Conservation (phyloP, 805 yeast species). For the Candida odintsovae region DNA sequence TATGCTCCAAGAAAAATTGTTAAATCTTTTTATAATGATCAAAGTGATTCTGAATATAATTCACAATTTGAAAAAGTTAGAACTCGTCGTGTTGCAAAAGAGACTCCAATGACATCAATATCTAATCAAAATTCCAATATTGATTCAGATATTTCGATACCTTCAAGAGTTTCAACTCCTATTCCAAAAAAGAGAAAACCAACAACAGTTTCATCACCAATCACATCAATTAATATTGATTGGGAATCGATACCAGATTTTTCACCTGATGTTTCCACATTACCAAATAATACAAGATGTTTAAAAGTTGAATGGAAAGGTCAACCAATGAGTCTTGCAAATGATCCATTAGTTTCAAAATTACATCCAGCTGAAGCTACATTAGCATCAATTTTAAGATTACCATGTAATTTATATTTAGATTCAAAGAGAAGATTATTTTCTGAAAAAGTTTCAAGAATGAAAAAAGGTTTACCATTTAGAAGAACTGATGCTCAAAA, state of each 20-base stretch:
- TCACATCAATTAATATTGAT: constrained; percentile 44
- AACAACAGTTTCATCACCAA: constrained; percentile 35
- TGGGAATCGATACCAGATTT: constrained; percentile 77
- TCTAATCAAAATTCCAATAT: constrained; percentile 12
- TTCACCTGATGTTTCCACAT: constrained; percentile 61
- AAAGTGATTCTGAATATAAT: constrained; percentile 24
- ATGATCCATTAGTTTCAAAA: constrained; percentile 65
- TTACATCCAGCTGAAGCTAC: constrained; percentile 90
- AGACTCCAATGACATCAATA: constrained; percentile 24
- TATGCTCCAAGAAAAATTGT: constrained; percentile 21
- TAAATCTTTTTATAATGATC: constrained; percentile 8
- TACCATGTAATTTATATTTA: constrained; percentile 81
- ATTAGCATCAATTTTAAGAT: constrained; percentile 81
- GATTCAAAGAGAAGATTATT: constrained; percentile 82
- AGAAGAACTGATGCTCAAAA: constrained; percentile 98
- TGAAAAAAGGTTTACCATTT: constrained; percentile 73
- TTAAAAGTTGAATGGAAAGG: constrained; percentile 97
- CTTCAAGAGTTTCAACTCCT: constrained; percentile 27
- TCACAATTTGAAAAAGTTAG: constrained; percentile 44
- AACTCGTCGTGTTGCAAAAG: constrained; percentile 51
- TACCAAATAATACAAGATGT: constrained; percentile 68
- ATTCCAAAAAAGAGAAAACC: constrained; percentile 35
- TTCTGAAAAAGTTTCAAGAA: constrained; percentile 78
- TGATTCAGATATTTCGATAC: constrained; percentile 24
- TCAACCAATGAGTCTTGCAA: constrained; percentile 84